Conservation (phyloP, 352 stramenopile species). For the Pythium folliculosum region DNA sequence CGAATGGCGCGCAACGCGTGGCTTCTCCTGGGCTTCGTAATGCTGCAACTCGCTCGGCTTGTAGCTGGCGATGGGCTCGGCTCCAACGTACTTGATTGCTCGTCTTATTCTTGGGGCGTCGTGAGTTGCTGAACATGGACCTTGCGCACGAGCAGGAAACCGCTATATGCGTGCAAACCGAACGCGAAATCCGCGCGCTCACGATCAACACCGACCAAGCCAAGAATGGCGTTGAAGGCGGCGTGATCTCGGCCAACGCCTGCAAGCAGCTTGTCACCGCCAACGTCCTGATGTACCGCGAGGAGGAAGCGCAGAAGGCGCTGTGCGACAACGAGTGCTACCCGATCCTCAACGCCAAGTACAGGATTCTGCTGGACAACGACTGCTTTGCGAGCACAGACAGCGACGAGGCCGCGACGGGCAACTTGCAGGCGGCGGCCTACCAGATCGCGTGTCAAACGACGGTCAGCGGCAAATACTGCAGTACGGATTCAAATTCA, state of each 20-base stretch:
- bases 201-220: constrained; percentile 61
- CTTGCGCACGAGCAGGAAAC: constrained; percentile 28
- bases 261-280: constrained; percentile 63
- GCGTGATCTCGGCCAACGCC: constrained; percentile 44
- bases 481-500: constrained; percentile 43
- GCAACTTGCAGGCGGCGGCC: constrained; percentile 50
- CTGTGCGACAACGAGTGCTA: constrained; percentile 74
- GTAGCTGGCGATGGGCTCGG: constrained; percentile 28
- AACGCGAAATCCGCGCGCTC: constrained; percentile 49
- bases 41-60: neutral
- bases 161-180: constrained; percentile 44
- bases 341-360: constrained; percentile 52
- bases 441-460: constrained; percentile 80
- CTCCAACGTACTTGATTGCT: constrained; percentile 29
- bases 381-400: constrained; percentile 63
- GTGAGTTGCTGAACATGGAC: neutral
- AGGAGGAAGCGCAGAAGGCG: constrained; percentile 55
- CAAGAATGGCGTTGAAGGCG: constrained; percentile 62
- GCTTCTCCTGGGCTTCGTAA: constrained; percentile 2
- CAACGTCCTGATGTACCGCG: constrained; percentile 55
- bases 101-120: neutral
- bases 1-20: neutral
- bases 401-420: constrained; percentile 55
- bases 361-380: constrained; percentile 64
- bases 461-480: constrained; percentile 58